Evolutionary conservation across 306 rosid species (phyloP), one percentile per base, ranked within the genome.

Genomic region (Malus sieversii): DNA sequence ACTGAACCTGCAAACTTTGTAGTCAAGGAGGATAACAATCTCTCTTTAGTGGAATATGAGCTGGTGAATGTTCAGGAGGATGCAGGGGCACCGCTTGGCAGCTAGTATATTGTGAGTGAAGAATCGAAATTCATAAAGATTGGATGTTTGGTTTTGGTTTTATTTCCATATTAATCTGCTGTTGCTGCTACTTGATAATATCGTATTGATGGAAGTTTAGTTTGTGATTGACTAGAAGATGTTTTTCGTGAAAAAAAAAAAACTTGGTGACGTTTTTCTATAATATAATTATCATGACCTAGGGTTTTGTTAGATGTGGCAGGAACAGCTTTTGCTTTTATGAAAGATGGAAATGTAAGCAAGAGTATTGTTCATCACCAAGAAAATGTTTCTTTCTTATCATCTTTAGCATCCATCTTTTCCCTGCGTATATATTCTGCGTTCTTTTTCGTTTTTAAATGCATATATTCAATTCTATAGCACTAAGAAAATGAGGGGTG

Each of bases 11-110:
- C 86, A 23, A 12, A 80, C 15, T 89, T 87, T 53, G 76, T 35
- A 3, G 85, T 85, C 68, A 87, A 87, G 81, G 88, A 89, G 82
- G 89, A 89, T 61, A 87, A 87, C 89, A 89, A 89, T 72, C 88
- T 87, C 10, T 89, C 93, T 35, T 38, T 83, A 65, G 81, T 89
- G 32, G 91, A 87, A 64, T 89, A 85, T 72, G 91, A 89, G 70
- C 81, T 87, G 64, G 89, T 89, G 78, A 89, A 70, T 71, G 85
- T 89, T 35, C 80, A 68, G 40, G 84, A 82, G 11, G 90, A 85
- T 22, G 83, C 88, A 82, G 38, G 18, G 14, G 69, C 8, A 8
- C 45, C 53, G 42, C 71, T 19, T 55, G 75, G 70, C 38, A 27
- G 69, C 64, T 76, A 72, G 65, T 67, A 73, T 75, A 68, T 70